Conservation (phyloP, 306 rosid species). For the Echinosophora koreensis region DNA sequence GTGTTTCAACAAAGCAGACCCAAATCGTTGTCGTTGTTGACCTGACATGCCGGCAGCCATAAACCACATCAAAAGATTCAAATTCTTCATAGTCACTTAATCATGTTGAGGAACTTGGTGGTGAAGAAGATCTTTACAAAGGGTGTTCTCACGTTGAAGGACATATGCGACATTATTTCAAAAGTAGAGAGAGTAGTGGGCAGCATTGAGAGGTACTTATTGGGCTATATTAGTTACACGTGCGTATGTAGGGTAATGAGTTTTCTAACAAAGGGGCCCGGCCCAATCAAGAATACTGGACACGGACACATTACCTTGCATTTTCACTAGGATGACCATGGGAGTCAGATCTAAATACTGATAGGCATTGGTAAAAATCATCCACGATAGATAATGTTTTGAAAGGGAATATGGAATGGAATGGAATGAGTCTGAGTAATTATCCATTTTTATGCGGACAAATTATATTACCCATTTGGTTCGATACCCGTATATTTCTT, state of each 20-base stretch:
- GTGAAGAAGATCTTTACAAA: slow-evolving; percentile 24
- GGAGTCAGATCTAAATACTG: no score
- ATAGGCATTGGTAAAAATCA: no score
- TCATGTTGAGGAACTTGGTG: not conserved
- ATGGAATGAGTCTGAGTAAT: no score
- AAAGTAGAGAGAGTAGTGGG: slow-evolving; percentile 37
- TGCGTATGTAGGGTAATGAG: slow-evolving; percentile 34
- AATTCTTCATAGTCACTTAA: slow-evolving; percentile 18
- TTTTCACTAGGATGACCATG: no score
- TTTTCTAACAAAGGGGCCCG: slow-evolving; percentile 33
- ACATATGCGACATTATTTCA: no score
- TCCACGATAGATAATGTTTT: no score
- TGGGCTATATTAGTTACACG: slow-evolving; percentile 42
- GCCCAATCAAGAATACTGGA: slow-evolving; percentile 17
- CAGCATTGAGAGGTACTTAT: slow-evolving; percentile 36
- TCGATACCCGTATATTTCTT: no score
- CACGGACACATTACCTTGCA: no score
- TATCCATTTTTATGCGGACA: no score
- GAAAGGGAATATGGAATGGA: no score
- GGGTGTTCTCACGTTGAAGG: not conserved
- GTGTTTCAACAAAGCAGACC: slow-evolving; percentile 49
- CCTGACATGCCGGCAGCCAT: slow-evolving; percentile 54
- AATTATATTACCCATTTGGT: no score
- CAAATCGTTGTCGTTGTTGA: slow-evolving; percentile 40
- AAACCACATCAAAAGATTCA: slow-evolving; percentile 20